Percentiles rank a stretch among this genome's conserved stretches.
phyloP scores from a whole-genome alignment of 345 rosid species.

The Citrus reticulata region DNA sequence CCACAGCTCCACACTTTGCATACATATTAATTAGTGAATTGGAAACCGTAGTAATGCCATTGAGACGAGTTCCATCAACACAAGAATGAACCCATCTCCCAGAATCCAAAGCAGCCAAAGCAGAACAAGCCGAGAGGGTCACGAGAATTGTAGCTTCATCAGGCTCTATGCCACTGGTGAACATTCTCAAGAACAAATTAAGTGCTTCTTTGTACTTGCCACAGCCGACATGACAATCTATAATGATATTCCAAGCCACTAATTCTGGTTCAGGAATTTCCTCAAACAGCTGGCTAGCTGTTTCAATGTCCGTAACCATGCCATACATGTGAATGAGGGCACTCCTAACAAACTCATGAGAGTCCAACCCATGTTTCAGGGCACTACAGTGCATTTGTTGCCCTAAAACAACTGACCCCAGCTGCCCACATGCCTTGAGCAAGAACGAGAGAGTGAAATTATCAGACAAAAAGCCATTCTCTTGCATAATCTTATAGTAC shows the following conservation, averaged over 20 bases:
- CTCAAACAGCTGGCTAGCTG: constrained; percentile 29
- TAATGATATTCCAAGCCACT: constrained; percentile 36
- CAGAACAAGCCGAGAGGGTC: constrained; percentile 31
- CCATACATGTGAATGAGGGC: constrained; percentile 36
- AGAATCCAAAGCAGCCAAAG: constrained; percentile 30
- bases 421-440: constrained; percentile 36
- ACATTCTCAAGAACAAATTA: constrained; percentile 23
- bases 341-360: constrained; percentile 34
- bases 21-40: constrained; percentile 47
- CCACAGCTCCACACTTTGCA: constrained; percentile 42
- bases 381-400: constrained; percentile 38
- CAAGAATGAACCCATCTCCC: constrained; percentile 36
- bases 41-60: constrained; percentile 8
- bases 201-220: constrained; percentile 26
- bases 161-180: constrained; percentile 21
- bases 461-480: constrained; percentile 26
- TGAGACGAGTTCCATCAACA: not conserved
- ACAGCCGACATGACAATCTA: constrained; percentile 22
- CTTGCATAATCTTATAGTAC: constrained; percentile 29
- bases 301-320: constrained; percentile 16
- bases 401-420: constrained; percentile 22
- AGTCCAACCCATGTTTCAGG: constrained; percentile 33
- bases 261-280: constrained; percentile 31
- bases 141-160: constrained; percentile 40
- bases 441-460: constrained; percentile 43